Conservation (phyloP, 2,329 filamentous ascomycete genomes). For the Daldinia sp. region DNA sequence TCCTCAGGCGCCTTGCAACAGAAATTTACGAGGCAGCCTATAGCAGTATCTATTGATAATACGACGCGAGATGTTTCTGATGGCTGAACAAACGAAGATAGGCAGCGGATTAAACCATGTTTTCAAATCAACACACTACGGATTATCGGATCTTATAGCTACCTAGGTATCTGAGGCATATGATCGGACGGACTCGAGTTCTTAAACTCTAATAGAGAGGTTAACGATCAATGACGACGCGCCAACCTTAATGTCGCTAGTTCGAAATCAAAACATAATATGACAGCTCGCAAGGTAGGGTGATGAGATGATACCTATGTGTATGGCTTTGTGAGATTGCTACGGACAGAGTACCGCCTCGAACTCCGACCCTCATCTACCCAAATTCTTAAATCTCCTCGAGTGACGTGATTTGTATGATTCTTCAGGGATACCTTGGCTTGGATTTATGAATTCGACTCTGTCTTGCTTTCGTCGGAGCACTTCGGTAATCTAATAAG, state of each 20-base stretch:
- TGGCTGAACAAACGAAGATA: background rate
- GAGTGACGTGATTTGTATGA: constrained; percentile 2
- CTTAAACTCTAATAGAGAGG: constrained; percentile 1
- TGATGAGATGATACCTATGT: background rate
- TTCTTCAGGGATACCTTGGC: background rate
- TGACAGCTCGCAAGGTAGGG: background rate
- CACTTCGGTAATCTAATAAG: constrained; percentile 8
- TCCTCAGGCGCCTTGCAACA: background rate
- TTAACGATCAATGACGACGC: constrained; percentile 7
- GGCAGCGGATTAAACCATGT: background rate
- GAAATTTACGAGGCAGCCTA: background rate
- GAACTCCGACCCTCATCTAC: background rate
- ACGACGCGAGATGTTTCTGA: background rate
- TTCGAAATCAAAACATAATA: background rate
- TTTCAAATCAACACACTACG: background rate
- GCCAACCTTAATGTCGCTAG: constrained; percentile 11
- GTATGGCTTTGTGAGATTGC: background rate
- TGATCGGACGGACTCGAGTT: background rate
- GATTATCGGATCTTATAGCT: background rate
- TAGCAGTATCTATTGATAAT: background rate
- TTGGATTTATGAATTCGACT: background rate
- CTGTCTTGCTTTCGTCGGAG: background rate
- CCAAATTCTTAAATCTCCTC: background rate
- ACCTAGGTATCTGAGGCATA: no score
- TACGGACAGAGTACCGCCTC: background rate